A percentile compares a stretch with the other conserved stretches of the same genome.
Conservation (phyloP, 345 rosid species). For the Brassica carinata region DNA sequence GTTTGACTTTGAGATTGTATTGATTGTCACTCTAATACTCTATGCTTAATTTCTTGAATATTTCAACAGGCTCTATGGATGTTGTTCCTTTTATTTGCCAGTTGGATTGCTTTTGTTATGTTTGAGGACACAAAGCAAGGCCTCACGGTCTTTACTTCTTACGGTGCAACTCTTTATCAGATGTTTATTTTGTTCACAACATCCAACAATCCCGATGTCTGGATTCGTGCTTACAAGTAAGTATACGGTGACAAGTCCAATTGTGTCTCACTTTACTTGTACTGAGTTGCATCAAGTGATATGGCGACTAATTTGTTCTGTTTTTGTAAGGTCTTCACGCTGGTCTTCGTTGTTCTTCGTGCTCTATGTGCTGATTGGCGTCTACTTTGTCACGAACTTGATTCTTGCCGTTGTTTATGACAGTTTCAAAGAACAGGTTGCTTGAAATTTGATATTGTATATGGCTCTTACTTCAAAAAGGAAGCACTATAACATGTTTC, state of each 20-base stretch:
- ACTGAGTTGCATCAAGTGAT: slow-evolving; percentile 21
- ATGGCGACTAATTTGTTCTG: slow-evolving; percentile 27
- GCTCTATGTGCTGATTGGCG: slow-evolving; percentile 81
- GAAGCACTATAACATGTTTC: background rate
- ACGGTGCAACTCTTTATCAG: slow-evolving; percentile 75
- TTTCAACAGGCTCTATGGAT: slow-evolving; percentile 82
- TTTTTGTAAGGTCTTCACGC: slow-evolving; percentile 75
- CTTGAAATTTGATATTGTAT: background rate
- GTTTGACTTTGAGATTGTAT: slow-evolving; percentile 17
- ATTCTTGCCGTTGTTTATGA: slow-evolving; percentile 97
- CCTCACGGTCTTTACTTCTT: slow-evolving; percentile 65
- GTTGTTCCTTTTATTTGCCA: slow-evolving; percentile 81
- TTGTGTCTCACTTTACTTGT: background rate
- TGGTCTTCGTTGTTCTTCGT: slow-evolving; percentile 82
- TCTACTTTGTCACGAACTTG: slow-evolving; percentile 97
- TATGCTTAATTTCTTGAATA: slow-evolving; percentile 31
- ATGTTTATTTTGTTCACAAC: slow-evolving; percentile 95
- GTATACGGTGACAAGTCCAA: slow-evolving; percentile 37
- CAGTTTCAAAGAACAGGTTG: slow-evolving; percentile 93
- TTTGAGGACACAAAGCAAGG: slow-evolving; percentile 97
- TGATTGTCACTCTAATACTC: slow-evolving; percentile 7
- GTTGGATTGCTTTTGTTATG: slow-evolving; percentile 96
- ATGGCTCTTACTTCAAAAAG: slow-evolving; percentile 3
- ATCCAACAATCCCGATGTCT: slow-evolving; percentile 98
- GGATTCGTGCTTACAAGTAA: slow-evolving; percentile 98